These are phyloP conservation scores for Leavenworthia alabamica DNA, from an alignment of 345 rosid genomes.

Conservation along the genomic window DNA sequence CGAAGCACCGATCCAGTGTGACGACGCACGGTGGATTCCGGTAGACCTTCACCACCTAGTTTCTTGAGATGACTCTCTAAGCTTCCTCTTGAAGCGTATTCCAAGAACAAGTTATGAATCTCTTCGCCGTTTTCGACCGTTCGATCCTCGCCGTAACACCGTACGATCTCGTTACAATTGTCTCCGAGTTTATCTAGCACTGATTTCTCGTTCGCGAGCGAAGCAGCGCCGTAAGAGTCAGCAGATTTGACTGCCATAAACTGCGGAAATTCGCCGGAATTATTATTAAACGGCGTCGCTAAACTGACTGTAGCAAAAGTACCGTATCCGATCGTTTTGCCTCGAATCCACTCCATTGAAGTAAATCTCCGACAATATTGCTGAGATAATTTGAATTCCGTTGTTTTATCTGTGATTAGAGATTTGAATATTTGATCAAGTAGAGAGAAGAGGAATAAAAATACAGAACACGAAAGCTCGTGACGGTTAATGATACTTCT, in stretches of 20 bases:
- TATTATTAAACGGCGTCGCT: conserved; percentile 25
- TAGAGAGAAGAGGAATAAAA: background rate
- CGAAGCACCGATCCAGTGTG: conserved; percentile 47
- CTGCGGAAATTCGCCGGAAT: conserved; percentile 27
- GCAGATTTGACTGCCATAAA: conserved; percentile 67
- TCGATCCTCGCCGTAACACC: conserved; percentile 45
- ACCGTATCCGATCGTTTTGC: conserved; percentile 57
- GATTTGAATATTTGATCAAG: background rate
- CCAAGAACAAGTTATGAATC: conserved; percentile 54
- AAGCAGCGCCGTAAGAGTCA: conserved; percentile 25
- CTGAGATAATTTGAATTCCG: background rate
- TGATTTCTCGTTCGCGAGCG: conserved; percentile 49
- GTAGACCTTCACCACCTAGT: conserved; percentile 33
- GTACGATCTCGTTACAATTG: conserved; percentile 41
- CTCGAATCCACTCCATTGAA: conserved; percentile 64
- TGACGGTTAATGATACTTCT: conserved; percentile 10
- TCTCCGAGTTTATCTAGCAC: conserved; percentile 35
- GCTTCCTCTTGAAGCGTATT: conserved; percentile 71
- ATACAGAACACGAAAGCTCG: conserved; percentile 11
- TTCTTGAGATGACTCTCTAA: conserved; percentile 36
- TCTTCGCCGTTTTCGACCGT: conserved; percentile 39
- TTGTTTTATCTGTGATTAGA: background rate
- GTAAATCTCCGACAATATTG: background rate
- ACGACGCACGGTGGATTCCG: conserved; percentile 48
- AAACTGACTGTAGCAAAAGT: conserved; percentile 59